phyloP scores from a whole-genome alignment of 192 early-diverging fungal genomes.

The Jimgerdemannia flammicorona region DNA sequence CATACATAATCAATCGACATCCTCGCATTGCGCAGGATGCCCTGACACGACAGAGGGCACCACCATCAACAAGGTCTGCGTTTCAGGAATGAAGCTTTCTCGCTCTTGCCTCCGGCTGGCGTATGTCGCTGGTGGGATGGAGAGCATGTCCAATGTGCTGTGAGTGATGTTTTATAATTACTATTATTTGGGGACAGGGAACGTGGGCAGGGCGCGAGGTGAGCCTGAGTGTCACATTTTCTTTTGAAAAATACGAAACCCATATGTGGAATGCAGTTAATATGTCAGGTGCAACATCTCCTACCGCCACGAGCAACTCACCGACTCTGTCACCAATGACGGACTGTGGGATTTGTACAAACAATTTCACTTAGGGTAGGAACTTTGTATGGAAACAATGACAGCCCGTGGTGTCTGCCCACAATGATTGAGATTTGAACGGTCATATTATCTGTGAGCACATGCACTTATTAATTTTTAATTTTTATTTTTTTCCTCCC shows the following conservation, averaged over 20 bases:
- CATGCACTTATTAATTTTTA: too few relatives aligned
- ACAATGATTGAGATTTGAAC: too few relatives aligned
- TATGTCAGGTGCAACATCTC: constrained; percentile 59
- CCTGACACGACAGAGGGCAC: constrained; percentile 85
- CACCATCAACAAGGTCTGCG: constrained; percentile 99
- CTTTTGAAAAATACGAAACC: too few relatives aligned
- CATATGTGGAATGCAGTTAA: constrained; percentile 27
- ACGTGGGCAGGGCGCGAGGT: too few relatives aligned
- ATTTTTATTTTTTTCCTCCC: not conserved
- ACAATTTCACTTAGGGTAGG: constrained; percentile 64
- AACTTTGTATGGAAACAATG: too few relatives aligned
- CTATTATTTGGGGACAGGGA: too few relatives aligned
- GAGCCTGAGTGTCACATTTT: not conserved
- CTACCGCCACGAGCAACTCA: constrained; percentile 79
- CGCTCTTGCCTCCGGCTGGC: constrained; percentile 82
- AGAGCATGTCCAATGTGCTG: constrained; percentile 96
- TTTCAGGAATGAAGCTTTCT: constrained; percentile 96
- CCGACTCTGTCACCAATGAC: constrained; percentile 92
- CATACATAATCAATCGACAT: not conserved
- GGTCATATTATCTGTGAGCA: too few relatives aligned
- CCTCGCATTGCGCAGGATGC: constrained; percentile 32
- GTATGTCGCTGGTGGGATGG: constrained; percentile 89
- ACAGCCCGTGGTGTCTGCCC: too few relatives aligned
- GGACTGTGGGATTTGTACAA: constrained; percentile 98
- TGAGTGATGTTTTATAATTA: constrained; percentile 37